These are phyloP conservation scores for Saccharomyces kudriavzevii DNA, from an alignment of 805 yeast species.

Conservation along the genomic window DNA sequence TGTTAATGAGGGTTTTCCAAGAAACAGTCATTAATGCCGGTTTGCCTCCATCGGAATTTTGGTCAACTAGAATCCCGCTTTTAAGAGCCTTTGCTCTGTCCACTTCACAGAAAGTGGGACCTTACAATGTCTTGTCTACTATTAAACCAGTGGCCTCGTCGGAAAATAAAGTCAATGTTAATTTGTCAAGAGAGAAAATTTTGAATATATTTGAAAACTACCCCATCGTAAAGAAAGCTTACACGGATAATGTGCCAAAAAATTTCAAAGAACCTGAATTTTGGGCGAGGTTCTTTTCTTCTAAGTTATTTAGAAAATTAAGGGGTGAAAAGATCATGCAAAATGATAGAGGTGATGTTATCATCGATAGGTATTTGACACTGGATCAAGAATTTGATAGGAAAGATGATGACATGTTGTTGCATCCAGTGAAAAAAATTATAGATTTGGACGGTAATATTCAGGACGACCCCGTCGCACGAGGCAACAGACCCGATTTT, in stretches of 20 bases:
- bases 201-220: slow-evolving; percentile 85
- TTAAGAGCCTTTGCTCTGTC: slow-evolving; percentile 81
- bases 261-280: slow-evolving; percentile 77
- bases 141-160: slow-evolving; percentile 89
- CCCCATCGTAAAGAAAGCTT: slow-evolving; percentile 84
- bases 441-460: slow-evolving; percentile 76
- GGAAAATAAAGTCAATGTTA: slow-evolving; percentile 88
- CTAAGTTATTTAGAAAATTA: slow-evolving; percentile 75
- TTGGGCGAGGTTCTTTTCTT: slow-evolving; percentile 92
- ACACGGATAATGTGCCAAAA: slow-evolving; percentile 83
- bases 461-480: slow-evolving; percentile 65
- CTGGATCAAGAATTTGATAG: slow-evolving; percentile 53
- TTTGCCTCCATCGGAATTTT: slow-evolving; percentile 73
- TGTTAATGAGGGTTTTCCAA: slow-evolving; percentile 66
- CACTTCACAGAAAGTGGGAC: slow-evolving; percentile 78
- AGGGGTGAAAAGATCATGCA: slow-evolving; percentile 79
- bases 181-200: slow-evolving; percentile 84
- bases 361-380: slow-evolving; percentile 75
- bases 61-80: slow-evolving; percentile 74
- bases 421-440: slow-evolving; percentile 52
- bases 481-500: slow-evolving; percentile 79
- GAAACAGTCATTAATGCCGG: slow-evolving; percentile 79
- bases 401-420: slow-evolving; percentile 35
- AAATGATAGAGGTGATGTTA: slow-evolving; percentile 73
- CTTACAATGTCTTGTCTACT: slow-evolving; percentile 87